These are phyloP conservation scores for Aureobasidium melanogenum DNA, from an alignment of 2,329 filamentous ascomycete species.

Conservation along the genomic window DNA sequence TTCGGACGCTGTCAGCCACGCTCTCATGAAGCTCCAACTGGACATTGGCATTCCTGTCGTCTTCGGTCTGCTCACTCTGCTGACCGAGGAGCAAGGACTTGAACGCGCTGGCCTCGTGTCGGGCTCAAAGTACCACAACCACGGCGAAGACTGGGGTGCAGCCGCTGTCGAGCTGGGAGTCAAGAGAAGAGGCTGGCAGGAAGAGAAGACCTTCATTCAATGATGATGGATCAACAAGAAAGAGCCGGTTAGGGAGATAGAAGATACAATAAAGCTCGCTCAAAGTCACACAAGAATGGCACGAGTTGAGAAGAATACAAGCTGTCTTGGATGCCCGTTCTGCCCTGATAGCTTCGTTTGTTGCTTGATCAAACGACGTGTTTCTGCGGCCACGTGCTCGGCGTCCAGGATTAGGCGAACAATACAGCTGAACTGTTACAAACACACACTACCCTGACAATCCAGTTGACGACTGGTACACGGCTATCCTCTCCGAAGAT, in stretches of 20 bases:
- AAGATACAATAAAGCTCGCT: not conserved
- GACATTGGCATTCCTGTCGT: conserved; percentile 84
- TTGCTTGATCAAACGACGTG: not conserved
- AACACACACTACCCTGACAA: not conserved
- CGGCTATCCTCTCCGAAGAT: not conserved
- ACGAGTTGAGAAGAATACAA: not conserved
- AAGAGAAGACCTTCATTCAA: conserved; percentile 50
- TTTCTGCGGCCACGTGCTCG: not conserved
- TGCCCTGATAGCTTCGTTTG: not conserved
- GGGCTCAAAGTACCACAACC: conserved; percentile 61
- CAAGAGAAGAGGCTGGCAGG: conserved; percentile 76
- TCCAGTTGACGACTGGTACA: not conserved
- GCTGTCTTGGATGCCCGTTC: not conserved
- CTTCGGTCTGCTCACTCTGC: conserved; percentile 82
- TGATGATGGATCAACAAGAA: conserved; percentile 18
- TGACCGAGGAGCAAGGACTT: conserved; percentile 80
- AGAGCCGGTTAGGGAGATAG: not conserved
- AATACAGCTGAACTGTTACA: not conserved
- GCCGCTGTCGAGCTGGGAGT: conserved; percentile 90
- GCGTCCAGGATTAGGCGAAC: not conserved
- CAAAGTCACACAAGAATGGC: not conserved
- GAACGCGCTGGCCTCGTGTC: conserved; percentile 64
- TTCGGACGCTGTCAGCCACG: conserved; percentile 79
- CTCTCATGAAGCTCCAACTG: conserved; percentile 87
- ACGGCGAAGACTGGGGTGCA: conserved; percentile 91